Evolutionary conservation across 2,329 filamentous ascomycete species (phyloP), one percentile per base, ranked within the genome.

Genomic region (Aspergillus sp.): DNA sequence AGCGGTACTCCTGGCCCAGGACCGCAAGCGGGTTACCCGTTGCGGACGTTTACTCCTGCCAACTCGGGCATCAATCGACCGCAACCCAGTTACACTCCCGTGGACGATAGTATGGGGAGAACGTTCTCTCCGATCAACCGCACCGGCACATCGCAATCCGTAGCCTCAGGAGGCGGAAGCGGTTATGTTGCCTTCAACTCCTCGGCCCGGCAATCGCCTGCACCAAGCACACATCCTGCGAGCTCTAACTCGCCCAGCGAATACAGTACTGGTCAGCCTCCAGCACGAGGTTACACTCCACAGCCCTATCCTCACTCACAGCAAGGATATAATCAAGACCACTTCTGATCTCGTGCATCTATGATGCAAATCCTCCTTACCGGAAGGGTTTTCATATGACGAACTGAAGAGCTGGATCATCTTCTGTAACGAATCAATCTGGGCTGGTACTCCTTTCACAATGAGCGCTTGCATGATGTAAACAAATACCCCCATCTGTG

Each of bases 321-420:
- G 13, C 50, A 44, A 25, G 25, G 47, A 47, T 54, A 34, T 49
- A 49, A 34, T 11, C 47, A 46, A 21, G 42, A 52, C 34, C 51
- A 57, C 49, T 38, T 49, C 32, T 59, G 52, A 53, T 13, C 43
- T 44, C 16, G n/a, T 19, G 16, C 19, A 46, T 41, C 10, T 6
- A 10, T 20, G 25, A 47, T 51, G 38, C 25, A 40, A 21, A 21
- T 23, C n/a, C 20, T 21, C 6, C 41, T 16, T 4, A 20, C 14
- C 38, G 25, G 7, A 20, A 2, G 21, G 17, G 20, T 23, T 23
- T 25, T 46, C 52, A 25, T 62, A 64, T 47, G 59, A 66, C 45
- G 25, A 13, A 19, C 11, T 54, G 60, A 61, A 58, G 53, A 67
- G 64, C 66, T 61, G 65, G 64, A 48, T 58, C 41, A 54, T 61